Base-by-base conservation (phyloP, 176 grass and related monocot species). In the Cenchrus americanus region DNA sequence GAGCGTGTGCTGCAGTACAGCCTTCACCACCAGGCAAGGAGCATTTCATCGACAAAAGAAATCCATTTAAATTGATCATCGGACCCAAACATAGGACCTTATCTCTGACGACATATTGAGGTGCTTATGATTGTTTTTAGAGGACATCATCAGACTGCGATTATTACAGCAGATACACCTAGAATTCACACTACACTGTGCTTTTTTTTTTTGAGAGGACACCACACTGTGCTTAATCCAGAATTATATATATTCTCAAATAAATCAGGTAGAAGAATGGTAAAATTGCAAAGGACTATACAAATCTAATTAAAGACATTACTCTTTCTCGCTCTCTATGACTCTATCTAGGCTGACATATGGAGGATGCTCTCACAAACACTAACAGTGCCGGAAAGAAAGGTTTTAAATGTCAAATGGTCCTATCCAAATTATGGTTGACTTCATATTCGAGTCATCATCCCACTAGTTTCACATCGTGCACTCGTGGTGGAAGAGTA, bases 401-500 rank as follows among this genome's bases (percentile, higher is more conserved):
- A 26, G 11, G 21, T 6, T 48, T 3, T 21, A 7, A 51, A 15
- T 72, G 13, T 72, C n/a, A 73, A 32, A 24, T 9, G 8, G 24
- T 5, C 13, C 5, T 30, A 52, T 51, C 47, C 19, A 30, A 51
- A 51, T 18, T 1, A 51, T 14, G 5, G 13, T 73, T 73, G 47
- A 73, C 70, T 52, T 11, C 26, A 15, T 23, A 52, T 52, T 30
- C 8, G 14, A 73, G 70, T 51, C 46, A 73, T 17, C 51, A 73
- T 17, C 51, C 13, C 70, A 51, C 70, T 17, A 52, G 70, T 73
- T 73, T 73, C 70, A 73, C 23, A 73, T 23, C 21, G 21, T 47
- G 5, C 21, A 70, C 1, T 47, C 19, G 5, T 13, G 40, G 21
- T 9, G 1, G 67, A 23, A 23, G 21, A 47, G 19, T 19, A 55